phyloP scores from a whole-genome alignment of 768 basidiomycete species.

The Auriculariales sp. region DNA sequence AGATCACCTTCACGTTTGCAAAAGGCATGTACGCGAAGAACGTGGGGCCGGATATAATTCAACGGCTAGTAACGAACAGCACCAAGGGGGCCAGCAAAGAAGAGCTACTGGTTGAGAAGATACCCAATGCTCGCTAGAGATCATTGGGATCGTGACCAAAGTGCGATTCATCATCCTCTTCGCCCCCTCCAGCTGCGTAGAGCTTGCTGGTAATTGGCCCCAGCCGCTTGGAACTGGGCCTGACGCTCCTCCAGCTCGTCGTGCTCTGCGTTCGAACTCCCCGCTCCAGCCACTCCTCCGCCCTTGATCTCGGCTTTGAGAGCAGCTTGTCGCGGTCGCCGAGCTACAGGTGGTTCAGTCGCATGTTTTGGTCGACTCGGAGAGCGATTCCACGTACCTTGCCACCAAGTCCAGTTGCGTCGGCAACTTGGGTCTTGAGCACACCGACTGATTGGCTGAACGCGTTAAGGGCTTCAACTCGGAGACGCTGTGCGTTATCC shows the following conservation, averaged over 20 bases:
- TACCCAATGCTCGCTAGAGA: no score
- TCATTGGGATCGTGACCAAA: no score
- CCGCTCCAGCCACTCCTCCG: slow-evolving; percentile 29
- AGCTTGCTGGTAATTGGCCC: slow-evolving; percentile 28
- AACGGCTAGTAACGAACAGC: no score
- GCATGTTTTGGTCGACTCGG: not conserved
- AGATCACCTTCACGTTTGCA: no score
- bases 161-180: not conserved
- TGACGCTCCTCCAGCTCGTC: slow-evolving; percentile 32
- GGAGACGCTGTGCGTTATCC: slow-evolving; percentile 12
- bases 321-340: not conserved
- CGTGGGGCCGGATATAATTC: no score
- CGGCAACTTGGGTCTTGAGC: slow-evolving; percentile 27
- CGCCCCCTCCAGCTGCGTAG: slow-evolving; percentile 5
- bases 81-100: no score
- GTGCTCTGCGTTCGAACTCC: slow-evolving; percentile 21
- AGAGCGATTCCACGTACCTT: slow-evolving; percentile 16
- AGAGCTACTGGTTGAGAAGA: no score
- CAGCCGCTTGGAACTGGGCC: slow-evolving; percentile 16
- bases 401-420: slow-evolving; percentile 28
- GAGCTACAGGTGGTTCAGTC: not conserved
- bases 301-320: slow-evolving; percentile 22
- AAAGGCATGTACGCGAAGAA: no score
- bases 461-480: slow-evolving; percentile 18
- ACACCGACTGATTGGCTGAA: slow-evolving; percentile 21